Percentiles rank a stretch among this genome's conserved stretches.
phyloP scores from a whole-genome alignment of 2,329 filamentous ascomycete species.

The Trichophyton benhamiae region DNA sequence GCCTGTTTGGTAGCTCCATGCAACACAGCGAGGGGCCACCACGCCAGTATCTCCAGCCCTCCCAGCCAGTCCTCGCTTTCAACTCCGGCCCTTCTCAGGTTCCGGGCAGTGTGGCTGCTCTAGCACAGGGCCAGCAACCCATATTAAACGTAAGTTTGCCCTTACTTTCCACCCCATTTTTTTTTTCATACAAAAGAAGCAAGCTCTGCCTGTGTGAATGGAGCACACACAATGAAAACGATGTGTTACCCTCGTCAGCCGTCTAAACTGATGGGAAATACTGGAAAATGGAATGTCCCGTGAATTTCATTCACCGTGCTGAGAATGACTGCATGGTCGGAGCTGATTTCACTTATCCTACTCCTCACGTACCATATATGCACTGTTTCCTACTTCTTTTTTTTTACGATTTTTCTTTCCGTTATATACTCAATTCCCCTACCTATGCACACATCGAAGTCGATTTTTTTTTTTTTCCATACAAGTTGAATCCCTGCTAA shows the following conservation, averaged over 20 bases:
- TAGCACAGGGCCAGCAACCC: constrained; percentile 69
- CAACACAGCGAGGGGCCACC: constrained; percentile 45
- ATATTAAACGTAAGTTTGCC: constrained; percentile 52
- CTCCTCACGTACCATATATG: background rate
- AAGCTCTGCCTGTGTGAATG: background rate
- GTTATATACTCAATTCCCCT: background rate
- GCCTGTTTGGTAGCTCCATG: constrained; percentile 58
- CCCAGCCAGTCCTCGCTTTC: constrained; percentile 42
- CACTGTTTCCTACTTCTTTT: background rate
- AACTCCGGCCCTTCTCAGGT: constrained; percentile 33
- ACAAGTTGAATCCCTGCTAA: constrained; percentile 7
- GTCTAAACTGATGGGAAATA: background rate
- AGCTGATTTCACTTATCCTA: background rate
- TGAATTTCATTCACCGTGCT: background rate
- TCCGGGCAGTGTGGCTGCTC: constrained; percentile 41
- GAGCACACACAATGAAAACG: background rate
- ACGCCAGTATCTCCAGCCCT: constrained; percentile 51
- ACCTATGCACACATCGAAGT: background rate
- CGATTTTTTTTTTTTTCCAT: background rate
- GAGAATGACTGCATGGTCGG: background rate
- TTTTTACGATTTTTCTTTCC: background rate
- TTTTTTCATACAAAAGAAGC: background rate
- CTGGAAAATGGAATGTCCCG: background rate
- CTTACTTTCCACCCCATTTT: background rate
- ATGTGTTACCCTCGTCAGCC: background rate